Conservation (phyloP, 768 basidiomycete genomes). For the Mycena olivaceomarginata region DNA sequence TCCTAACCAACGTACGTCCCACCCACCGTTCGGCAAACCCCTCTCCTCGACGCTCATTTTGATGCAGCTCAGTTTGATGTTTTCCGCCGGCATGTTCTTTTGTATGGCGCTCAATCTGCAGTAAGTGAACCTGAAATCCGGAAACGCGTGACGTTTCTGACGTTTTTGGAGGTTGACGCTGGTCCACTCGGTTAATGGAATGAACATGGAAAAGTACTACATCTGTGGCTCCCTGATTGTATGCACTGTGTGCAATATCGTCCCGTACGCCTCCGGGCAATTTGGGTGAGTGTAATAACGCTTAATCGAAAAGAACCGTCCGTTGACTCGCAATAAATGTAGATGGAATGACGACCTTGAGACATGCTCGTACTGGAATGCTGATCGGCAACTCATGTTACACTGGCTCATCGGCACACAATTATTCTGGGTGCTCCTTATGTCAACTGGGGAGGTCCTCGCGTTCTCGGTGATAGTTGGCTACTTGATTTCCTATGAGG, state of each 20-base stretch:
- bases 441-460: constrained; percentile 45
- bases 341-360: constrained; percentile 18
- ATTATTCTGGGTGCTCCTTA: constrained; percentile 49
- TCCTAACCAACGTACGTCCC: not conserved
- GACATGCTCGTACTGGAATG: constrained; percentile 50
- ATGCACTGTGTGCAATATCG: constrained; percentile 43
- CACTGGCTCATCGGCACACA: constrained; percentile 52
- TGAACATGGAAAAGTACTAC: constrained; percentile 44
- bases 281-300: constrained; percentile 45
- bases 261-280: constrained; percentile 46
- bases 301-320: too few relatives aligned
- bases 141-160: not conserved
- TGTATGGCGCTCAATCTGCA: constrained; percentile 26
- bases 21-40: not conserved
- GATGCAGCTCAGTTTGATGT: constrained; percentile 14
- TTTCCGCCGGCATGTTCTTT: constrained; percentile 22
- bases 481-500: constrained; percentile 43
- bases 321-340: too few relatives aligned
- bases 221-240: constrained; percentile 43
- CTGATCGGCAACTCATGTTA: constrained; percentile 35
- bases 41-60: not conserved
- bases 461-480: constrained; percentile 42
- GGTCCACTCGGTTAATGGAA: constrained; percentile 5
- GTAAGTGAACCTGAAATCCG: not conserved
- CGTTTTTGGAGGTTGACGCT: constrained; percentile 1